Evolutionary conservation across 1,139 yeast genomes (phyloP).

Genomic region (Suhomyces taliae): DNA sequence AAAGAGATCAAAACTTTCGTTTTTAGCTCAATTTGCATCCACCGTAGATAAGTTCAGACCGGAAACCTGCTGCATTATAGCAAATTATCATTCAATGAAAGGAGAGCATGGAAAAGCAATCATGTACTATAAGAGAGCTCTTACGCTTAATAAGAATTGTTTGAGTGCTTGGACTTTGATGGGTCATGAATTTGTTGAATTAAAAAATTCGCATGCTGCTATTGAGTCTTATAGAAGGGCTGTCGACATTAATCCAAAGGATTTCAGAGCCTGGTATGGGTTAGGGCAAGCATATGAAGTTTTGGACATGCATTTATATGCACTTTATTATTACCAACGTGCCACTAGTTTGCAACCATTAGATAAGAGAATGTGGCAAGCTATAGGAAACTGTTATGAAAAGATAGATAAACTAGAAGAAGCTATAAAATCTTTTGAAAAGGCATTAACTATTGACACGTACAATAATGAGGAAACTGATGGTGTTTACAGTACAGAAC

Average conservation of each 20-base stretch:
- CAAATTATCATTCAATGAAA: conserved; percentile 88
- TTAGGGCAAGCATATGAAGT: conserved; percentile 98
- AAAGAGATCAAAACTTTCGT: conserved; percentile 78
- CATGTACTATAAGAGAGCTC: conserved; percentile 86
- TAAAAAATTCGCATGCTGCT: conserved; percentile 96
- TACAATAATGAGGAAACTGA: conserved; percentile 21
- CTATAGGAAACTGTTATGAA: conserved; percentile 87
- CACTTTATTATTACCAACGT: conserved; percentile 86
- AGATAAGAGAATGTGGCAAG: conserved; percentile 97
- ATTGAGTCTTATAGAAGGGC: conserved; percentile 94
- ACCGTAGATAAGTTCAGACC: conserved; percentile 86
- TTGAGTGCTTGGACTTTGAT: conserved; percentile 95
- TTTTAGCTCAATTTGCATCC: conserved; percentile 81
- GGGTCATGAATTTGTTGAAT: conserved; percentile 98
- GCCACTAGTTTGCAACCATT: conserved; percentile 87
- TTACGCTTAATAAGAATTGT: conserved; percentile 76
- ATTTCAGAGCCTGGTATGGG: conserved; percentile 98
- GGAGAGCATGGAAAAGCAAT: conserved; percentile 96
- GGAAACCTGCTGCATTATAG: conserved; percentile 92
- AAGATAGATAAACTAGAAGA: conserved; percentile 69
- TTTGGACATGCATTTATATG: conserved; percentile 90
- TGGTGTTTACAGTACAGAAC: conserved; percentile 29
- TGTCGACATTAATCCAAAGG: conserved; percentile 83
- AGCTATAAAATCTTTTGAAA: conserved; percentile 60
- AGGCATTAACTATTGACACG: conserved; percentile 52